Conservation (phyloP, 306 rosid species). For the Arachis hypogaea region DNA sequence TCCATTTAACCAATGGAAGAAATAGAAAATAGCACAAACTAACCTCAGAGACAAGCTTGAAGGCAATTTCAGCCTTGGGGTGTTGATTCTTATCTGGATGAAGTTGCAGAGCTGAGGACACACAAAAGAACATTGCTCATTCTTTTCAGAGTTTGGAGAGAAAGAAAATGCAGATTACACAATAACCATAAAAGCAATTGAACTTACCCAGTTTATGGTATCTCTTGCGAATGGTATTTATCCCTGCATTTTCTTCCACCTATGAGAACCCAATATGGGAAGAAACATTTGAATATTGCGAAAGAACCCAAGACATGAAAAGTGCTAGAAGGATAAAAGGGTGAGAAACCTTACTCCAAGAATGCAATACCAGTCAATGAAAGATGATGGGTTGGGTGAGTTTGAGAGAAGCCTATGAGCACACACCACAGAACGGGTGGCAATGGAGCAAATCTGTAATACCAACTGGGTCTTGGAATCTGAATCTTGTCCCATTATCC, state of each 20-base stretch:
- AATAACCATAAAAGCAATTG: neutral
- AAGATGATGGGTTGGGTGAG: conserved; percentile 39
- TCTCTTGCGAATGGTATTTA: conserved; percentile 66
- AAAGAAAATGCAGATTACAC: conserved; percentile 25
- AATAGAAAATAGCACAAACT: conserved; percentile 34
- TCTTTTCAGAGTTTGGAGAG: conserved; percentile 10
- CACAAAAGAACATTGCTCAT: conserved; percentile 10
- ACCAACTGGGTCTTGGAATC: conserved; percentile 78
- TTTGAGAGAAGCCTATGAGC: conserved; percentile 52
- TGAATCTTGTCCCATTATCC: conserved; percentile 61
- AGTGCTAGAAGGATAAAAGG: conserved; percentile 13
- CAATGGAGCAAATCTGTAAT: conserved; percentile 73
- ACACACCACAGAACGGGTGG: conserved; percentile 59
- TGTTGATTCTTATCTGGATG: conserved; percentile 97
- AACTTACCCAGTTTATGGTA: conserved; percentile 87
- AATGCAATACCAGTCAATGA: conserved; percentile 89
- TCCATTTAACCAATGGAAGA: neutral
- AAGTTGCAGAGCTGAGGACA: conserved; percentile 78
- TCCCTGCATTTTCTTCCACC: conserved; percentile 83
- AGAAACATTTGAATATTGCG: conserved; percentile 31
- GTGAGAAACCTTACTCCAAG: conserved; percentile 69
- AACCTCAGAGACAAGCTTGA: conserved; percentile 97
- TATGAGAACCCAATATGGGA: conserved; percentile 47
- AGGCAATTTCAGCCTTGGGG: conserved; percentile 89
- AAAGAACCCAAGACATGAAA: conserved; percentile 4